Evolutionary conservation across 495 filamentous ascomycete species (phyloP).

Genomic region (Xylona heveae): DNA sequence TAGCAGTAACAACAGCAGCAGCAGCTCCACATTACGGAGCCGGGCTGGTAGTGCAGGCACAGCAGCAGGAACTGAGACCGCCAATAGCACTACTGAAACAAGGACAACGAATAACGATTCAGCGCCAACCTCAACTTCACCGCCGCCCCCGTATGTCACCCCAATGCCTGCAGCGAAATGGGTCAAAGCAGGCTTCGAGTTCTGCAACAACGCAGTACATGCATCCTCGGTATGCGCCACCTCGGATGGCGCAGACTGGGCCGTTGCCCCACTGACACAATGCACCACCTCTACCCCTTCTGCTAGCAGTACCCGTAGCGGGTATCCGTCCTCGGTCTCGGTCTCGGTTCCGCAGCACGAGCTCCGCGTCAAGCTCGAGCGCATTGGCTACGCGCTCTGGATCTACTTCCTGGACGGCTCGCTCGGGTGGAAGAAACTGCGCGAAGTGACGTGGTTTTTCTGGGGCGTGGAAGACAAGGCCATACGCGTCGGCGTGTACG

Average conservation of each 20-base stretch:
- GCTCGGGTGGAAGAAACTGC: constrained; percentile 32
- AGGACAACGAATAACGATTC: not conserved
- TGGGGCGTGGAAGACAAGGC: constrained; percentile 37
- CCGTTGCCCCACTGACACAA: constrained; percentile 27
- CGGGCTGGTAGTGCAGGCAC: too few species aligned
- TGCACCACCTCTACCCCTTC: too few species aligned
- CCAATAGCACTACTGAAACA: not conserved
- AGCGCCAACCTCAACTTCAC: not conserved
- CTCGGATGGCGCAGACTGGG: constrained; percentile 34
- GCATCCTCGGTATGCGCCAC: constrained; percentile 33
- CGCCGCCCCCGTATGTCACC: constrained; percentile 1
- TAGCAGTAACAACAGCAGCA: constrained; percentile 1
- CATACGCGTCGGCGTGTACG: constrained; percentile 33
- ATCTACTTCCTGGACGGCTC: constrained; percentile 26
- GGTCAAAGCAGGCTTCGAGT: constrained; percentile 38
- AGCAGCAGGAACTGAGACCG: too few species aligned
- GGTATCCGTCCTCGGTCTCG: not conserved
- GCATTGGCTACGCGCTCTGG: constrained; percentile 32
- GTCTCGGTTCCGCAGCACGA: constrained; percentile 11
- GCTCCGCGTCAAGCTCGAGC: constrained; percentile 34
- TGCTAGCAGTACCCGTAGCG: too few species aligned
- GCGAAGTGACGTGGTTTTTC: constrained; percentile 39
- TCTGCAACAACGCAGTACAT: constrained; percentile 27
- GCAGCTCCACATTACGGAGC: too few species aligned
- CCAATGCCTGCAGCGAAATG: constrained; percentile 23